Percentiles rank a stretch among this genome's conserved stretches.
phyloP scores from a whole-genome alignment of 2,329 filamentous ascomycete species.

The Herpotrichia juniperi region DNA sequence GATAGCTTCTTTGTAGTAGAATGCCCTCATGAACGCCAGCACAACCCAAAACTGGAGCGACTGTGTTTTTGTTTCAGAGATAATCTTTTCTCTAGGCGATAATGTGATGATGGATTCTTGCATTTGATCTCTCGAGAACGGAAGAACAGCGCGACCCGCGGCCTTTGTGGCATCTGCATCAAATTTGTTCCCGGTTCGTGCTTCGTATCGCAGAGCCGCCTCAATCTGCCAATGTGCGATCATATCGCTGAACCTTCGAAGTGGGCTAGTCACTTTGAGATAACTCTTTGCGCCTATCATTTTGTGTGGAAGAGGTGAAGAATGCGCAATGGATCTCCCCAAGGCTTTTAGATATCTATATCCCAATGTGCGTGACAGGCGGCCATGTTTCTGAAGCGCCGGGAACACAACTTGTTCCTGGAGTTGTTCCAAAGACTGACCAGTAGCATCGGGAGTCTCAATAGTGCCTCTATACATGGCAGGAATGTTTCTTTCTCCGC shows the following conservation, averaged over 20 bases:
- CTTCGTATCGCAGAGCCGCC: slow-evolving; percentile 64
- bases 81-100: slow-evolving; percentile 52
- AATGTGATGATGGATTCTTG: slow-evolving; percentile 56
- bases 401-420: slow-evolving; percentile 43
- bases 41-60: slow-evolving; percentile 56
- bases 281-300: slow-evolving; percentile 61
- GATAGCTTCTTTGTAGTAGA: slow-evolving; percentile 59
- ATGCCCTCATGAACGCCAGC: slow-evolving; percentile 63
- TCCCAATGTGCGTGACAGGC: slow-evolving; percentile 45
- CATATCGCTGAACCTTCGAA: slow-evolving; percentile 66
- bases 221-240: slow-evolving; percentile 70
- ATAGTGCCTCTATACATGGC: slow-evolving; percentile 55
- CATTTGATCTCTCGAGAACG: slow-evolving; percentile 57
- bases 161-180: slow-evolving; percentile 27
- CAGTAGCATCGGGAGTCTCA: slow-evolving; percentile 20
- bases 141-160: slow-evolving; percentile 52
- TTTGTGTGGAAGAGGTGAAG: slow-evolving; percentile 56
- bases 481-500: slow-evolving; percentile 58
- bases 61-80: slow-evolving; percentile 43
- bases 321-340: slow-evolving; percentile 52
- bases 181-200: slow-evolving; percentile 51
- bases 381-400: slow-evolving; percentile 43
- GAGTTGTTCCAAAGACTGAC: slow-evolving; percentile 23
- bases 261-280: slow-evolving; percentile 64
- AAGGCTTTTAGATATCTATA: slow-evolving; percentile 49